These are phyloP conservation scores for Castanea crenata DNA, from an alignment of 306 rosid species.

Conservation along the genomic window DNA sequence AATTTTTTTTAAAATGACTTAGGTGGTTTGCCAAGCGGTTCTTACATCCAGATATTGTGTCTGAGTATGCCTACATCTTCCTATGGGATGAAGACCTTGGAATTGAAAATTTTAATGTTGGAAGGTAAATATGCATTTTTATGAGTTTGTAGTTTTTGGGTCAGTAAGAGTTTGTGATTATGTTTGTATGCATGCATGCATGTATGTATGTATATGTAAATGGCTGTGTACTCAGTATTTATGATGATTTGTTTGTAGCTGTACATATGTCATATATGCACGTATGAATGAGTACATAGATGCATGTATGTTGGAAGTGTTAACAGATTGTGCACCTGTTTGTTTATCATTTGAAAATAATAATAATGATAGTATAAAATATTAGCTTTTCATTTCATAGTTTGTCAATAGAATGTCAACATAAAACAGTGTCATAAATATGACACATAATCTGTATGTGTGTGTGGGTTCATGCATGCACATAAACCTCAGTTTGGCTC, in stretches of 20 bases:
- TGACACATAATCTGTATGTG: too few species aligned
- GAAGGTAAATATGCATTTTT: constrained; percentile 3
- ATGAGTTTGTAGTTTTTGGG: not conserved
- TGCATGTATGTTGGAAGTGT: too few species aligned
- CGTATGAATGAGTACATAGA: too few species aligned
- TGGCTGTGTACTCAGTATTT: not conserved
- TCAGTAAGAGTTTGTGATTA: not conserved
- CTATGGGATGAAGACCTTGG: constrained; percentile 35
- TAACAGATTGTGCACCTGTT: too few species aligned
- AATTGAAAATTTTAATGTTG: constrained; percentile 17
- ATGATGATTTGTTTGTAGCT: not conserved
- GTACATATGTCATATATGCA: too few species aligned
- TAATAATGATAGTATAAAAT: too few species aligned
- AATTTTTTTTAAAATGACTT: not conserved
- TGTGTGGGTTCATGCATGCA: too few species aligned
- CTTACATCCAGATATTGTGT: constrained; percentile 23
- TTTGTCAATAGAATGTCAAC: too few species aligned
- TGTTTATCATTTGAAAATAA: too few species aligned
- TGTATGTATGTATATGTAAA: not conserved
- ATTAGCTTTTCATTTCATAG: too few species aligned
- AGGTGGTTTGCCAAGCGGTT: constrained; percentile 37
- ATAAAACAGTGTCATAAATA: too few species aligned
- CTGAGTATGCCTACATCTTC: constrained; percentile 26
- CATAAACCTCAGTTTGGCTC: too few species aligned
- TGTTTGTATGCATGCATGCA: not conserved